Evolutionary conservation across 2,329 filamentous ascomycete genomes (phyloP), one percentile per base, ranked within the genome.

Genomic region (Aureobasidium leucospermi): DNA sequence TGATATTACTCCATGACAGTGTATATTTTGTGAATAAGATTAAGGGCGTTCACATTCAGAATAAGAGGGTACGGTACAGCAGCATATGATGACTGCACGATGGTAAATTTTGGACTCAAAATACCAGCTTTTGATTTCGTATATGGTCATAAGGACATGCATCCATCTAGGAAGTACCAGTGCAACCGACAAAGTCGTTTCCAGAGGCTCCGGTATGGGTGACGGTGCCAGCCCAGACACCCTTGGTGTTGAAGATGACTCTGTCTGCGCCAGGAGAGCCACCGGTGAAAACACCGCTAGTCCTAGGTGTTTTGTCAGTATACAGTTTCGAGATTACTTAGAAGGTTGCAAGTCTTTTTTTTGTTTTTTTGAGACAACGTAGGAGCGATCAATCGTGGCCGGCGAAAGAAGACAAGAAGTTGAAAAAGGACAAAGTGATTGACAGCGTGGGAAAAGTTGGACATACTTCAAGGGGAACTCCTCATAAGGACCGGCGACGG

Each of bases 151-250:
- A 29, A 51, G 23, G 34, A 19, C 7, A 28, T 38, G 1, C 13
- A 19, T 10, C 11, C 32, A 28, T 45, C 62, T 69, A 72, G 9
- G 60, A 67, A 47, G 71, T 74, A 32, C 75, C 74, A 43, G 69
- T 69, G 69, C 86, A 89, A n/a, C 76, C 80, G 59, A 89, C 84
- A 72, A 89, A 89, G 72, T 81, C 76, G 70, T 88, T 85, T 7
- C 84, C 84, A 53, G 79, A 82, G 16, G 86, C 86, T 31, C 86
- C 86, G 23, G 84, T 87, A 67, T 89, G 87, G 0, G 87, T 89
- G 63, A 89, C 87, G 31, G 81, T 75, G 39, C 85, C 86, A 13
- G 84, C 86, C 46, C 82, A 78, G 60, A 79, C 61, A 65, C 85
- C 81, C 15, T 72, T 62, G 0, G 67, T 75, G 67, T 83, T 85